Conservation (phyloP, 176 grass and related monocot species). For the Elaeis guineensis region DNA sequence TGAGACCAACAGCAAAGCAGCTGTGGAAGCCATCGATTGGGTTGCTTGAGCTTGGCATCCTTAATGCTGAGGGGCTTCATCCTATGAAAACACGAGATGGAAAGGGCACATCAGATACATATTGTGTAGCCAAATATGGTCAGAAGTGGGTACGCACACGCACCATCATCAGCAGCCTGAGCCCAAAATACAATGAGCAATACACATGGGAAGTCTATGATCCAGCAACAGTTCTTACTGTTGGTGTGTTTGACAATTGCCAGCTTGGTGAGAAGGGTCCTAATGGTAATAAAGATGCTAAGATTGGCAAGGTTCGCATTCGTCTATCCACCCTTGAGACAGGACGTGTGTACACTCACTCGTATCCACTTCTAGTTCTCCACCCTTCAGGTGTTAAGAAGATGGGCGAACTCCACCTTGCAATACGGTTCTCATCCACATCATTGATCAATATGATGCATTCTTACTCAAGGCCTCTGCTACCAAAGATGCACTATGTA, state of each 20-base stretch:
- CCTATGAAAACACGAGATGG: conserved; percentile 92
- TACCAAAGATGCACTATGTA: conserved; percentile 95
- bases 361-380: conserved; percentile 80
- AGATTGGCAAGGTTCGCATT: conserved; percentile 85
- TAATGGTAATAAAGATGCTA: conserved; percentile 52
- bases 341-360: conserved; percentile 87
- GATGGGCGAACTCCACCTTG: conserved; percentile 93
- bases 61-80: conserved; percentile 70
- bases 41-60: conserved; percentile 88
- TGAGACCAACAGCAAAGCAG: conserved; percentile 90
- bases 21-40: conserved; percentile 95
- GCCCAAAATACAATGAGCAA: conserved; percentile 85
- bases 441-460: conserved; percentile 80
- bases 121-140: conserved; percentile 97
- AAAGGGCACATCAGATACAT: conserved; percentile 87
- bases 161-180: conserved; percentile 71
- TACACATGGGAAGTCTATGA: conserved; percentile 99
- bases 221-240: conserved; percentile 72
- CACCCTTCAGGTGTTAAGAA: conserved; percentile 94
- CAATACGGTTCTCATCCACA: conserved; percentile 81
- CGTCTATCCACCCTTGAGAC: conserved; percentile 95
- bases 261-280: conserved; percentile 58
- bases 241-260: conserved; percentile 95
- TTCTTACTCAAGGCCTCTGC: conserved; percentile 69
- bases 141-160: conserved; percentile 91